Base-by-base conservation (phyloP, 1,284 basidiomycete genomes). In the Cryptococcus sp. region DNA sequence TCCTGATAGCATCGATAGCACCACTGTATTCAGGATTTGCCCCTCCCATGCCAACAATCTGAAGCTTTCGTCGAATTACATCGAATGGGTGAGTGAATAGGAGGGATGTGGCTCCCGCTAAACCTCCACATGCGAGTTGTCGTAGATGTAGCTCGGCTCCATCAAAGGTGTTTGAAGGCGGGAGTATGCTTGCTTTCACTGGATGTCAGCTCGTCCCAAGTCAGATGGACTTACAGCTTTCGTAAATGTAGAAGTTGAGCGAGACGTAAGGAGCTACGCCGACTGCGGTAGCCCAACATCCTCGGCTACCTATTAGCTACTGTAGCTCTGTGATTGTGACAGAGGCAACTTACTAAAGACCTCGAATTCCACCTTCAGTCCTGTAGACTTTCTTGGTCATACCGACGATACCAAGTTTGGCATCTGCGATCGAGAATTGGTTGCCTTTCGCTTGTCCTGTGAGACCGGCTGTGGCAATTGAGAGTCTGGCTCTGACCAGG, bases 71-170 rank as follows among this genome's bases (percentile, higher is more conserved):
- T 40, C 94, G 80, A 49, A 98, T 75, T 1, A 98, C 91, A 71
- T 98, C 94, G 65, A 97, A 88, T 0, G 94, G 94, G 70, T 96
- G 97, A 7, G 94, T 98, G 63, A 97, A 76, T 32, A 91, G 91
- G 72, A 98, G 90, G 25, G 88, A 91, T 62, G 96, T 86, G 19
- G 85, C 75, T 2, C 80, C 80, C 0, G 80, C 79, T 4, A 78
- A 54, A 0, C 76, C 79, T 11, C 80, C 80, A 52, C 79, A 79
- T 0, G 56, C 59, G n/a, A 82, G 69, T 61, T 70, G 73, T 22
- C 66, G 64, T 2, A 54, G 34, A 9, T 64, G 64, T n/a, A 68
- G 58, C 32, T 68, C 65, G 40, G 58, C 45, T 11, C 37, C 32
- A 21, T 43, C 41, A 28, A 69, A 67, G 45, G 58, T 54, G 21